A percentile compares a stretch with the other conserved stretches of the same genome.
Conservation (phyloP, 805 yeast species). For the Tetrapisispora nanseiensis region DNA sequence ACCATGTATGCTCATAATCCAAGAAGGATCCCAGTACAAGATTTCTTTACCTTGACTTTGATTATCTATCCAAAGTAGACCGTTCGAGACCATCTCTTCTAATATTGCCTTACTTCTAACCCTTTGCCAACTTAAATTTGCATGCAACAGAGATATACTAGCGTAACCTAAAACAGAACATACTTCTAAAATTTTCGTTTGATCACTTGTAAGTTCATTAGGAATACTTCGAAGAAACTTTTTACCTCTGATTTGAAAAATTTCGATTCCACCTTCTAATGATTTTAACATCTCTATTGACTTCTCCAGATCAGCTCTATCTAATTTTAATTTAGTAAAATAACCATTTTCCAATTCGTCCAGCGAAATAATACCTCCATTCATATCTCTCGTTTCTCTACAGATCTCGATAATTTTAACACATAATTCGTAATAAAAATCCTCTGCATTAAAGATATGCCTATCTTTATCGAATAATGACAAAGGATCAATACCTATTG, state of each 20-base stretch:
- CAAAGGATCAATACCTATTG: constrained; percentile 80
- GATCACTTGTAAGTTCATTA: constrained; percentile 56
- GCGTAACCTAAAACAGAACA: constrained; percentile 74
- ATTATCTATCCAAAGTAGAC: constrained; percentile 78
- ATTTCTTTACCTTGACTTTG: constrained; percentile 35
- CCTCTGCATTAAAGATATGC: constrained; percentile 31
- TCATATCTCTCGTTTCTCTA: constrained; percentile 54
- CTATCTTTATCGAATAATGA: constrained; percentile 28
- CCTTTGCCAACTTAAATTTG: constrained; percentile 67
- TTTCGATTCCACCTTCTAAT: constrained; percentile 64
- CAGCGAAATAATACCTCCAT: constrained; percentile 73
- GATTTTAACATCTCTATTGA: constrained; percentile 44
- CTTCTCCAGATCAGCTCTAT: constrained; percentile 44
- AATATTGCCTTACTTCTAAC: constrained; percentile 53
- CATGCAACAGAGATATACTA: constrained; percentile 50
- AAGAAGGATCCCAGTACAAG: constrained; percentile 66
- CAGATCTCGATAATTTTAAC: constrained; percentile 71
- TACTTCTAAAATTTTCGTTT: constrained; percentile 58
- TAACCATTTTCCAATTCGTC: constrained; percentile 36
- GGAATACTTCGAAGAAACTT: constrained; percentile 56
- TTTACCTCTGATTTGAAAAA: constrained; percentile 43
- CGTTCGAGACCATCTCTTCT: constrained; percentile 71
- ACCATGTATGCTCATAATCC: constrained; percentile 36
- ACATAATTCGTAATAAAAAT: constrained; percentile 57
- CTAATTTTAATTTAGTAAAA: constrained; percentile 26